Evolutionary conservation across 176 grass and related monocot genomes (phyloP), one percentile per base, ranked within the genome.

Genomic region (Lolium perenne): DNA sequence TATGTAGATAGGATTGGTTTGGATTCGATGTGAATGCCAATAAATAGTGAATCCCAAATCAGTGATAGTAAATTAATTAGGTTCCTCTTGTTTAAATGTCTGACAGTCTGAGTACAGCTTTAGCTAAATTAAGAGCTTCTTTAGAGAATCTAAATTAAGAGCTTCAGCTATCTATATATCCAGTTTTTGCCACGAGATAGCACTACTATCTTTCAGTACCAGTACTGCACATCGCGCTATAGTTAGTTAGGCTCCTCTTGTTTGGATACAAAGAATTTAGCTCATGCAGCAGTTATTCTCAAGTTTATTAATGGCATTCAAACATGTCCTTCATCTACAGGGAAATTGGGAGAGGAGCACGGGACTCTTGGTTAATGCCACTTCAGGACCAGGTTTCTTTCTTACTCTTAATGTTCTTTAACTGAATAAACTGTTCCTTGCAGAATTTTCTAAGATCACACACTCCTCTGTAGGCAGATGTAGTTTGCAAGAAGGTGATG

Each of bases 281-380:
- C 29, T 38, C 26, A 65, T 64, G 38, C 6, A 46, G 17, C 73
- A 67, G 41, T 78, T 81, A 6, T 51, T 61, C 20, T 40, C 43
- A 20, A 82, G n/a, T 88, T 54, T 62, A 64, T 64, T 90, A 21
- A 81, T 69, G 45, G 32, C 71, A 76, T 40, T 74, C 81, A 83
- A 76, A 69, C 74, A 13, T 48, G 22, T 93, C 81, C 73, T 10
- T 41, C 46, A 17, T 60, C 2, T 76, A 55, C 81, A 98, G 95
- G 56, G 91, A 95, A 92, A 93, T 98, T 78, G 95, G 93, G 85
- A 82, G 78, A 86, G 95, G 95, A 86, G 25, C 70, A 69, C 87
- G 83, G 87, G 89, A 92, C 77, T 98, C 95, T 71, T 98, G 95
- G 95, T 63, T 98, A 72, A 90, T 89, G 93, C 93, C 95, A 72